These are phyloP conservation scores for Yamadazyma membranifaciens DNA, from an alignment of 1,139 yeast species.

Conservation along the genomic window DNA sequence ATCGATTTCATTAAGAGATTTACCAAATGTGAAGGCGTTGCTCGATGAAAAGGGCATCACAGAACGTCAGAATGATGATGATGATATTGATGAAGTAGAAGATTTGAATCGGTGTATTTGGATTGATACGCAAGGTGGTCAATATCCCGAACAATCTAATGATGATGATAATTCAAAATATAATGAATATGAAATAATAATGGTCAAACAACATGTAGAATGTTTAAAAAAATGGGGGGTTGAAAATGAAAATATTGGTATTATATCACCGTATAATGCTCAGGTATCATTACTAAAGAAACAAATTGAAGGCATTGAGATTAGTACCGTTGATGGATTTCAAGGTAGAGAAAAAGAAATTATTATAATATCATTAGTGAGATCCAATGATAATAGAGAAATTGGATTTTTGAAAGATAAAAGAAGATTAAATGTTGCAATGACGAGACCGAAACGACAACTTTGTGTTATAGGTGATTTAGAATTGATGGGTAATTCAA, in stretches of 20 bases:
- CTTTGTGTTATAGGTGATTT: slow-evolving; percentile 84
- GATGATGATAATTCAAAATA: slow-evolving; percentile 52
- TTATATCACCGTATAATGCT: slow-evolving; percentile 87
- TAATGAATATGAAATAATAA: slow-evolving; percentile 69
- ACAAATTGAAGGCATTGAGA: slow-evolving; percentile 28
- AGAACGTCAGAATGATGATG: slow-evolving; percentile 19
- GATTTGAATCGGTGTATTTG: slow-evolving; percentile 49
- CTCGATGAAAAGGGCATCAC: slow-evolving; percentile 17
- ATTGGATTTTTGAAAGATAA: slow-evolving; percentile 77
- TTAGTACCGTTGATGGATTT: slow-evolving; percentile 48
- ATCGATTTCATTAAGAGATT: slow-evolving; percentile 50
- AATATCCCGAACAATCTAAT: slow-evolving; percentile 58
- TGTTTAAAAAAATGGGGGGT: slow-evolving; percentile 50
- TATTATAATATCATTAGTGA: slow-evolving; percentile 51
- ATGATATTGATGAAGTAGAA: slow-evolving; percentile 23
- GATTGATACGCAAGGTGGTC: slow-evolving; percentile 95
- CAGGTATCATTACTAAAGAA: slow-evolving; percentile 67
- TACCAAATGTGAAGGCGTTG: slow-evolving; percentile 39
- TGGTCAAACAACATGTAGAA: slow-evolving; percentile 58
- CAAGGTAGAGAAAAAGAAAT: slow-evolving; percentile 77
- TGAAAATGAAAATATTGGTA: slow-evolving; percentile 57
- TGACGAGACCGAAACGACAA: slow-evolving; percentile 86
- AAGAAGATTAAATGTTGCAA: slow-evolving; percentile 81
- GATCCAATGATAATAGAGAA: slow-evolving; percentile 50
- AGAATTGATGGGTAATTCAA: slow-evolving; percentile 50